Evolutionary conservation across 2,329 filamentous ascomycete species (phyloP).

Genomic region (Aspergillus carbonarius): DNA sequence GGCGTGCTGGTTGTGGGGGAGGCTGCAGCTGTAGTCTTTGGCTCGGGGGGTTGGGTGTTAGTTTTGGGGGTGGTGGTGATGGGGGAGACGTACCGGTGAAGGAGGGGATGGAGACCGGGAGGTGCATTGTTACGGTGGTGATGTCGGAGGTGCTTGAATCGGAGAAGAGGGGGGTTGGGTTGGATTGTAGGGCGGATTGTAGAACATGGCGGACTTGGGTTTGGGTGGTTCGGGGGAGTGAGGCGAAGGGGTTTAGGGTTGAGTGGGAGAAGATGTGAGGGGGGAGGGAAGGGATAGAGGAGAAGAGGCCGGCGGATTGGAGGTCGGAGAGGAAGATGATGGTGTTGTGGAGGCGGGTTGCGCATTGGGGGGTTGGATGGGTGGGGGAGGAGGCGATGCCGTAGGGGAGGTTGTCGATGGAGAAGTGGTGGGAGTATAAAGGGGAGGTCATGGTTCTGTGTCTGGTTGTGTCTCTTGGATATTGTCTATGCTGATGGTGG

Average conservation of each 20-base stretch:
- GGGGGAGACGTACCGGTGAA: slow-evolving; percentile 61
- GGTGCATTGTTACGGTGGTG: slow-evolving; percentile 48
- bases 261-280: slow-evolving; percentile 32
- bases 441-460: slow-evolving; percentile 20
- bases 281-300: slow-evolving; percentile 20
- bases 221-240: slow-evolving; percentile 42
- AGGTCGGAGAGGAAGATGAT: slow-evolving; percentile 55
- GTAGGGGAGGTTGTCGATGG: slow-evolving; percentile 55
- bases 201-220: slow-evolving; percentile 44
- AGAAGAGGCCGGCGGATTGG: slow-evolving; percentile 31
- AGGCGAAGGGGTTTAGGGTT: slow-evolving; percentile 53
- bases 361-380: slow-evolving; percentile 45
- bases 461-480: background rate
- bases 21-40: slow-evolving; percentile 40
- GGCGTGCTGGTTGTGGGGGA: slow-evolving; percentile 28
- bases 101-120: slow-evolving; percentile 57
- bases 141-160: slow-evolving; percentile 31
- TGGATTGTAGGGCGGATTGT: slow-evolving; percentile 16
- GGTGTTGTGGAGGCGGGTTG: slow-evolving; percentile 52
- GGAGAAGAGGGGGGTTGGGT: slow-evolving; percentile 14
- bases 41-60: slow-evolving; percentile 30
- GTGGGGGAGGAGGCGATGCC: slow-evolving; percentile 49
- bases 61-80: slow-evolving; percentile 34
- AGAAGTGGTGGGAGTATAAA: slow-evolving; percentile 42
- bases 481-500: background rate